phyloP scores from a whole-genome alignment of 225 moss, liverwort and hornwort species.

The Straminergon stramineum region DNA sequence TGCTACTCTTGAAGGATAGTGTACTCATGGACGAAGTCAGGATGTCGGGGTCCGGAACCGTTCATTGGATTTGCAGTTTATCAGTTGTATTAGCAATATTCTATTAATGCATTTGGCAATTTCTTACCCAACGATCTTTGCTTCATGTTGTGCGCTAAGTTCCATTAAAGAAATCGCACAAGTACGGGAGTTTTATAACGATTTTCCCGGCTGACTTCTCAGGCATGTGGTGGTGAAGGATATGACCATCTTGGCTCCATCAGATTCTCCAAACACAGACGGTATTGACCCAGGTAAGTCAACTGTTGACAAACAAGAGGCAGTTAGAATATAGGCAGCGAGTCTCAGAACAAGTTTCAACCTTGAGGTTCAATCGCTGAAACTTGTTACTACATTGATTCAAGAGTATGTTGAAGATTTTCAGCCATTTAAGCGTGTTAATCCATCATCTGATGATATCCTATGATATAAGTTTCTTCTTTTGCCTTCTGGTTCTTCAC shows the following conservation, averaged over 20 bases:
- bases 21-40: background rate
- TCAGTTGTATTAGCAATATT: background rate
- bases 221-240: conserved; percentile 42
- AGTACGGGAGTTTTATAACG: background rate
- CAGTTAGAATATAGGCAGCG: background rate
- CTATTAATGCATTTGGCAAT: too few species aligned
- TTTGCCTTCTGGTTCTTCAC: background rate
- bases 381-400: background rate
- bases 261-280: conserved; percentile 44
- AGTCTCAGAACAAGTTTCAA: background rate
- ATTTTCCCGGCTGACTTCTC: background rate
- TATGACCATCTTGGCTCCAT: conserved; percentile 44
- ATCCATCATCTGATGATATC: background rate
- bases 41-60: background rate
- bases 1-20: background rate
- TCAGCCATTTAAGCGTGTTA: background rate
- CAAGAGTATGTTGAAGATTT: background rate
- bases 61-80: background rate
- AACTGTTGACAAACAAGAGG: background rate
- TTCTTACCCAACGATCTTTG: background rate
- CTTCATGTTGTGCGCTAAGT: background rate
- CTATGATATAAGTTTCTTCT: background rate
- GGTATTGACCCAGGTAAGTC: conserved; percentile 41
- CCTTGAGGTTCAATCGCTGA: background rate
- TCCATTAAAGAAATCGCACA: background rate